These are phyloP conservation scores for Trichoderma polysporum DNA, from an alignment of 2,329 filamentous ascomycete genomes.

Conservation along the genomic window DNA sequence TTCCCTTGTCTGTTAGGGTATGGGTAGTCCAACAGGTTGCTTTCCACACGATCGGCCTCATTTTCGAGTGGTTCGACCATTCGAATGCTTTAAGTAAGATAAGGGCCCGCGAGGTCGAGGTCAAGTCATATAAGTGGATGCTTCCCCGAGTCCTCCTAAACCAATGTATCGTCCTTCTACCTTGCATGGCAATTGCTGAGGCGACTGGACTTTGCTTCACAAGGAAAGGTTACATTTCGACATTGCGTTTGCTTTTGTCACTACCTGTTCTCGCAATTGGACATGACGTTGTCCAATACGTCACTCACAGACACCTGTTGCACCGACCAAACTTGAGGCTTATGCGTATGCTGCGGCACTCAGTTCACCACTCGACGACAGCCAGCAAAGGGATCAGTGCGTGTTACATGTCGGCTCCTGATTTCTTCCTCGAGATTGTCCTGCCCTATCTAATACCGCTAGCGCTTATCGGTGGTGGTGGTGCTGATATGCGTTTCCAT, in stretches of 20 bases:
- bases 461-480: background rate
- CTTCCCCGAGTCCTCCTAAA: background rate
- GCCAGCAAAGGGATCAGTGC: background rate
- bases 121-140: background rate
- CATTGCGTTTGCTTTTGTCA: background rate
- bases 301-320: background rate
- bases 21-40: background rate
- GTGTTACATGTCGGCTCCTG: background rate
- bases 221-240: background rate
- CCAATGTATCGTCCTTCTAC: background rate
- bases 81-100: background rate
- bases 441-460: background rate
- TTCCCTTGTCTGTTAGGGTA: background rate
- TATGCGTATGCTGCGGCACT: background rate
- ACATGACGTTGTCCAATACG: background rate
- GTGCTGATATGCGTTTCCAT: background rate
- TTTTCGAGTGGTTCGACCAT: background rate
- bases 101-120: background rate
- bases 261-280: background rate
- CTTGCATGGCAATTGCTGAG: background rate
- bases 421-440: background rate
- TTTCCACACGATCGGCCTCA: background rate
- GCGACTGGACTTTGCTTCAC: background rate
- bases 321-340: background rate
- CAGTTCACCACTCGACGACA: background rate